A percentile compares a stretch with the other conserved stretches of the same genome.
phyloP scores from a whole-genome alignment of 2,329 filamentous ascomycete genomes.

The Plenodomus lindquistii region DNA sequence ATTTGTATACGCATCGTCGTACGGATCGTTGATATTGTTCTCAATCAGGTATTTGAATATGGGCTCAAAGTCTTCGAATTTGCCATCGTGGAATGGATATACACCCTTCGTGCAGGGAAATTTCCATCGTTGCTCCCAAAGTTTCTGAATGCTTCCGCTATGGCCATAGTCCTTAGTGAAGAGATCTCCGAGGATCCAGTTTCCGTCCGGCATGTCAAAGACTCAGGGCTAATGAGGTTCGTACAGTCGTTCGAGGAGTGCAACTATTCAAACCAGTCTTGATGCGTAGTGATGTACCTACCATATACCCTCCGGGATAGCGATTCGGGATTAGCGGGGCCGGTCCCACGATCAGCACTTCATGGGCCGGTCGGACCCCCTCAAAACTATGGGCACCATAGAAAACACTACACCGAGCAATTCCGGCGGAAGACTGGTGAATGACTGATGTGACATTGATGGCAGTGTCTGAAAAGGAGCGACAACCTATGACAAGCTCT shows the following conservation, averaged over 20 bases:
- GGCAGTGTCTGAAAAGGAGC: neutral
- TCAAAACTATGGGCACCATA: neutral
- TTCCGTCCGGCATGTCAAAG: slow-evolving; percentile 28
- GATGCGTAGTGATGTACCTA: neutral
- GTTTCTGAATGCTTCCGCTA: slow-evolving; percentile 33
- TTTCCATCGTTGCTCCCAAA: slow-evolving; percentile 43
- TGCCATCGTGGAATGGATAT: slow-evolving; percentile 74
- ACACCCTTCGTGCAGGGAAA: slow-evolving; percentile 51
- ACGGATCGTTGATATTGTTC: slow-evolving; percentile 67
- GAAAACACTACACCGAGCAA: too few species aligned
- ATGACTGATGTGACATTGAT: neutral
- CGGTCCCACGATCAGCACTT: slow-evolving; percentile 14
- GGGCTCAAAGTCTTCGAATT: slow-evolving; percentile 69
- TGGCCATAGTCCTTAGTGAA: slow-evolving; percentile 45
- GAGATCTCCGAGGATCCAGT: slow-evolving; percentile 43
- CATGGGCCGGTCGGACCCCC: slow-evolving; percentile 24
- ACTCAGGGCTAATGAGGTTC: too few species aligned
- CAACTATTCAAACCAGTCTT: too few species aligned
- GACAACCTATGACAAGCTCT: neutral
- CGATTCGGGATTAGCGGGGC: slow-evolving; percentile 28
- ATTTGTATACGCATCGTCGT: slow-evolving; percentile 64
- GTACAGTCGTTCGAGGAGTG: too few species aligned
- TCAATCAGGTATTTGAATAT: slow-evolving; percentile 49
- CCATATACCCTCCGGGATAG: slow-evolving; percentile 1
- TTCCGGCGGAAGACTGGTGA: neutral